Conservation (phyloP, 176 grass and related monocot species). For the Musa itinerans region DNA sequence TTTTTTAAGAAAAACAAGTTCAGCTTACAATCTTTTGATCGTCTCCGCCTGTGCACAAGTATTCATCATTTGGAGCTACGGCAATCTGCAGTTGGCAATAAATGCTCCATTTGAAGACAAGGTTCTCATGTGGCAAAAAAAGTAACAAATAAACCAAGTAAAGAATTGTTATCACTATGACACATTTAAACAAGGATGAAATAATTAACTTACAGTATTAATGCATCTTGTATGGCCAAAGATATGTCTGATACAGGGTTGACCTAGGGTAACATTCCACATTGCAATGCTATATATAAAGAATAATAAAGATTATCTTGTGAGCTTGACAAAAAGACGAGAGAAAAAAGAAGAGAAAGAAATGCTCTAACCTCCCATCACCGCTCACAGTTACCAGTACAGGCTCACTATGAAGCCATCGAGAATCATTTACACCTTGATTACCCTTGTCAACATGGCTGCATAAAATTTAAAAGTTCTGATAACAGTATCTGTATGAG, state of each 20-base stretch:
- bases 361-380: conserved; percentile 62
- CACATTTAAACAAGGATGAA: conserved; percentile 10
- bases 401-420: conserved; percentile 70
- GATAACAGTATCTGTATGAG: no score
- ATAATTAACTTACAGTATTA: conserved; percentile 59
- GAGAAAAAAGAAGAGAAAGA: not conserved
- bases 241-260: conserved; percentile 75
- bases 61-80: conserved; percentile 77
- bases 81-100: conserved; percentile 45
- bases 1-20: conserved; percentile 3
- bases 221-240: conserved; percentile 60
- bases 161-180: not conserved
- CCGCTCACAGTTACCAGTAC: conserved; percentile 74
- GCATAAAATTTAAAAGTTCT: conserved; percentile 6
- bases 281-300: conserved; percentile 55
- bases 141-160: no score
- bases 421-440: conserved; percentile 72
- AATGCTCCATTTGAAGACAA: conserved; percentile 19
- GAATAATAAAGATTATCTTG: conserved; percentile 19
- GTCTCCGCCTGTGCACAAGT: conserved; percentile 80
- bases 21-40: conserved; percentile 94
- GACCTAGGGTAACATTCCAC: conserved; percentile 85
- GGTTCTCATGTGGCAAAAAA: no score
- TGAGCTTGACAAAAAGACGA: not conserved
- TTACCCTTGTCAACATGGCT: conserved; percentile 68